Conservation (phyloP, 208 protist genomes). For the Trichomonas gallinae region DNA sequence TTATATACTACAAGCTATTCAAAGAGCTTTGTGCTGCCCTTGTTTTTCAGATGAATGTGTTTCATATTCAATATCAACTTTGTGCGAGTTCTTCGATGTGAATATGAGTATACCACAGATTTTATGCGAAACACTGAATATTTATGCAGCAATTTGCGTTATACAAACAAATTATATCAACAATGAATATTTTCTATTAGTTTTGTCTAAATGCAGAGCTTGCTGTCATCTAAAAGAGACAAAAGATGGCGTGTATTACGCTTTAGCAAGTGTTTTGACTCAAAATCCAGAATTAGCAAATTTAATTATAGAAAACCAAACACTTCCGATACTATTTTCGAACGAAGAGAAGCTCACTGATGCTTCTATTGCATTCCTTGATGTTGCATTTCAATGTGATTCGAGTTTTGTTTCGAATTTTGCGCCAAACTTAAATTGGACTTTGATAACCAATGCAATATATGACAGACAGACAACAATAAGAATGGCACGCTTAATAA, state of each 20-base stretch:
- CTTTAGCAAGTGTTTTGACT: not conserved
- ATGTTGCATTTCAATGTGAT: not conserved
- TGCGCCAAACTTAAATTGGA: not conserved
- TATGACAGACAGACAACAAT: not conserved
- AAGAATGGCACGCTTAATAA: not conserved
- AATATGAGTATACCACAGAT: not conserved
- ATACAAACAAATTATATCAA: not conserved
- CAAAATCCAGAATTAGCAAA: not conserved
- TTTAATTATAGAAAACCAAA: not conserved
- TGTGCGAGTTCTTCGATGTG: not conserved
- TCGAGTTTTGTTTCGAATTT: not conserved
- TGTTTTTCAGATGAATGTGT: not conserved
- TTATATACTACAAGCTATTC: not conserved
- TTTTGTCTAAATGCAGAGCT: not conserved
- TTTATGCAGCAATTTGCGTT: not conserved
- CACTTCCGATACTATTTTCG: not conserved
- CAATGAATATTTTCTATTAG: not conserved
- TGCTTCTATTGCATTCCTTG: not conserved
- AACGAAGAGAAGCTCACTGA: not conserved
- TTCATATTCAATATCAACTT: not conserved
- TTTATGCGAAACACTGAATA: not conserved
- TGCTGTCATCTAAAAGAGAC: not conserved
- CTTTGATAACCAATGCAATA: not conserved
- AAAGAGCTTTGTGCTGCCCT: not conserved
- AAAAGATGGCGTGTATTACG: not conserved